Evolutionary conservation across 306 rosid genomes (phyloP), one percentile per base, ranked within the genome.

Genomic region (Quercus ilex): DNA sequence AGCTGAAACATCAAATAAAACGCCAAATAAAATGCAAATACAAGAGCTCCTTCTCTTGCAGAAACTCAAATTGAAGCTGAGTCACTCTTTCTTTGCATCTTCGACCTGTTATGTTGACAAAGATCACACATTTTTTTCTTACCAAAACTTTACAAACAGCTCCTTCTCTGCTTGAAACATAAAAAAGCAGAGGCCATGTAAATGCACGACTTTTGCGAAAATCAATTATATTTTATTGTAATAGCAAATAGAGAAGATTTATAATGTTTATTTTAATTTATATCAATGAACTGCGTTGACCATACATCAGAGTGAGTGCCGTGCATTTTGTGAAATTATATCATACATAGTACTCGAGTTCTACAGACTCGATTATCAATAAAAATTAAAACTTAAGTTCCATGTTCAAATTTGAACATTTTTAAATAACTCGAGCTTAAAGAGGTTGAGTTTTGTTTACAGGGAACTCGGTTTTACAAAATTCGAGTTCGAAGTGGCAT

Each of bases 171-270:
- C 51, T 31, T 19, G 11, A 3, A 31, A 38, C 35, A 11, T 67
- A 19, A 11, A 31, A 33, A 31, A 33, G 51, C 17, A 17, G 69
- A 73, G 69, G 62, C 43, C 10, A 5, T 0, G 28, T 8, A 23
- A 10, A 51, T 63, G 81, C 83, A 55, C 83, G 76, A 84, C 81
- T 81, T 78, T 77, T 82, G 46, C 53, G 12, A 63, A 41, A 69
- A 23, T 15, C 69, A 25, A 3, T 5, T 17, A 20, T 53, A 46
- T 30, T 19, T 31, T 2, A 41, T 0, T 41, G 46, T 41, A 41
- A 11, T 41, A 41, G 46, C 46, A 41, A 41, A 3, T 72, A 60
- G 25, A 20, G 18, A 63, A 46, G 53, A 56, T 4, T 67, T 60
- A 21, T 33, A 73, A 46, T 46, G 52, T 8, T 46, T 5, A 74